phyloP scores from a whole-genome alignment of 2,329 filamentous ascomycete genomes.

The Penicillium nordicum region DNA sequence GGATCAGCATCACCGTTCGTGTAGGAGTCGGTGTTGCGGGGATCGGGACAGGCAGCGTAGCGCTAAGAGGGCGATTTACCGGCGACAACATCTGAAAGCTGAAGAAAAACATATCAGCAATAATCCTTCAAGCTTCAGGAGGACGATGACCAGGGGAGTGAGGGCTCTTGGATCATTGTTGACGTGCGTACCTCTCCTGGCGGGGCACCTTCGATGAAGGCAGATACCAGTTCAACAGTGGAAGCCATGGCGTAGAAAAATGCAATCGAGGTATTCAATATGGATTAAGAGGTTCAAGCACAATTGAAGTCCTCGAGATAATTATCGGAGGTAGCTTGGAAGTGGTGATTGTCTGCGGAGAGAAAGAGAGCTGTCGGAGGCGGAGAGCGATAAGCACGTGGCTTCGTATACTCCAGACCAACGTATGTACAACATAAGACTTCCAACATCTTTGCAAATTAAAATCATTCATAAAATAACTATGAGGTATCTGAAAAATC shows the following conservation, averaged over 20 bases:
- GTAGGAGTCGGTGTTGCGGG: constrained; percentile 8
- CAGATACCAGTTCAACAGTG: constrained; percentile 63
- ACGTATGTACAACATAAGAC: background rate
- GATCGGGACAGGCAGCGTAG: constrained; percentile 5
- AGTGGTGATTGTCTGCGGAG: constrained; percentile 10
- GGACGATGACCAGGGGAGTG: constrained; percentile 3
- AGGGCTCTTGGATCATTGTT: constrained; percentile 1
- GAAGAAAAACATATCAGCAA: constrained; percentile 24
- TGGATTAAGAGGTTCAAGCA: background rate
- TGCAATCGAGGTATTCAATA: background rate
- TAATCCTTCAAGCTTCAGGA: constrained; percentile 21
- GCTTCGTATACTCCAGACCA: background rate
- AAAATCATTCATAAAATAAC: background rate
- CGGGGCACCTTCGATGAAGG: constrained; percentile 90
- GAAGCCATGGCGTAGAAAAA: constrained; percentile 38
- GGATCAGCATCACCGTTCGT: constrained; percentile 18
- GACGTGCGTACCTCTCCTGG: constrained; percentile 76
- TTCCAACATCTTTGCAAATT: background rate
- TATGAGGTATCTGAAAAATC: constrained; percentile 12
- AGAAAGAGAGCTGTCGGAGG: constrained; percentile 16
- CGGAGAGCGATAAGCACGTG: constrained; percentile 24
- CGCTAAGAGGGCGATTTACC: constrained; percentile 54
- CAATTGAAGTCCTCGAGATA: background rate
- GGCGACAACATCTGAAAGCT: constrained; percentile 86
- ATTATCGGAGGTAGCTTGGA: background rate